Percentiles rank a stretch among this genome's conserved stretches.
These are phyloP conservation scores for Saccharomycopsis sp. DNA, from an alignment of 805 yeast species.

Conservation along the genomic window DNA sequence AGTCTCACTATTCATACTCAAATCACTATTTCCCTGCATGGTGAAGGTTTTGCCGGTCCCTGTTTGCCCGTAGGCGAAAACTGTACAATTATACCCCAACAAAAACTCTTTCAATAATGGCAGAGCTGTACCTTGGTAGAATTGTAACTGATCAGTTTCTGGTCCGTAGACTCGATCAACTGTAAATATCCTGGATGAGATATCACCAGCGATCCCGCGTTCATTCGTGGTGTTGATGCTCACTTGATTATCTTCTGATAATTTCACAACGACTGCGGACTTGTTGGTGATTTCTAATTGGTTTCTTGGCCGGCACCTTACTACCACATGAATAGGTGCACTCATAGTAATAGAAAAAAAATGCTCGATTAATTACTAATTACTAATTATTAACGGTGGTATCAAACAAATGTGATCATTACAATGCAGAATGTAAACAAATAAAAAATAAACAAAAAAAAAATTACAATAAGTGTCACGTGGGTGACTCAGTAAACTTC, in stretches of 20 bases:
- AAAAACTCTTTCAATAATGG: slow-evolving; percentile 62
- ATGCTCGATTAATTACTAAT: too few species aligned
- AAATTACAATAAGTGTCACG: too few species aligned
- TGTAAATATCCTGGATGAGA: slow-evolving; percentile 44
- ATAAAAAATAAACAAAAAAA: too few species aligned
- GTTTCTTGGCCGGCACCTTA: slow-evolving; percentile 57
- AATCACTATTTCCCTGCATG: slow-evolving; percentile 57
- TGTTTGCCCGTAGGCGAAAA: slow-evolving; percentile 87
- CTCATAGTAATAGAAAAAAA: too few species aligned
- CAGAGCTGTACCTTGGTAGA: slow-evolving; percentile 62
- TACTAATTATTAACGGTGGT: too few species aligned
- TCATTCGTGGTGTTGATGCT: slow-evolving; percentile 18
- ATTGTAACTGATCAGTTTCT: slow-evolving; percentile 60
- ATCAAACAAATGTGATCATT: too few species aligned
- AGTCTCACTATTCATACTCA: slow-evolving; percentile 37
- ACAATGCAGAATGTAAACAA: too few species aligned
- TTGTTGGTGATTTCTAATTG: slow-evolving; percentile 49
- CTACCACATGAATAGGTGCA: slow-evolving; percentile 48
- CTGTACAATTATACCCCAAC: slow-evolving; percentile 72
- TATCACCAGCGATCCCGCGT: slow-evolving; percentile 17
- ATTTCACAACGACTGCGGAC: slow-evolving; percentile 54
- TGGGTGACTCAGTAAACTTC: too few species aligned
- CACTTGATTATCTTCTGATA: slow-evolving; percentile 30
- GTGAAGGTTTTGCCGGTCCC: slow-evolving; percentile 84
- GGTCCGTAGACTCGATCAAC: slow-evolving; percentile 84